These are phyloP conservation scores for Xenosphaeropsis pyriputrescens DNA, from an alignment of 2,329 filamentous ascomycete genomes.

Conservation along the genomic window DNA sequence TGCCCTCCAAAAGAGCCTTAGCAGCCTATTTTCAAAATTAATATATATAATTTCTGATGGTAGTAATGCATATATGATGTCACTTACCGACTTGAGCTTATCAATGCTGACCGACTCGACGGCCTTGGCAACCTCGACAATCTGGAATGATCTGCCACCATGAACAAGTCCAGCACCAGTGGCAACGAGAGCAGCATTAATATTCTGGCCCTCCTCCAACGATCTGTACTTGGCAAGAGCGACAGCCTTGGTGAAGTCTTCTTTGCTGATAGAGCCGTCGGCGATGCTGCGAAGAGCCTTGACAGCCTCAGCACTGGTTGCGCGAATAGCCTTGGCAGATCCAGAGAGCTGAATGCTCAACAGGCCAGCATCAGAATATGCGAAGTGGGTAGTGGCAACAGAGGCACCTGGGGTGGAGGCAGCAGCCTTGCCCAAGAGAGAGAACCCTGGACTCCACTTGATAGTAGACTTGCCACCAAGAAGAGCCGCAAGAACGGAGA, in stretches of 20 bases:
- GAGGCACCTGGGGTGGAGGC: constrained; percentile 49
- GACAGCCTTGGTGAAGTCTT: constrained; percentile 83
- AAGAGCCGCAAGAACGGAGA: constrained; percentile 73
- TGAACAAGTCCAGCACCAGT: constrained; percentile 76
- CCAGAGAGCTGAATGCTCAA: constrained; percentile 73
- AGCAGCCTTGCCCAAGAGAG: constrained; percentile 69
- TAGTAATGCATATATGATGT: background rate
- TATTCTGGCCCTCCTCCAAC: constrained; percentile 67
- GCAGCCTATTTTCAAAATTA: constrained; percentile 47
- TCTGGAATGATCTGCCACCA: constrained; percentile 69
- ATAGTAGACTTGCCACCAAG: constrained; percentile 83
- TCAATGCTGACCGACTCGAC: constrained; percentile 73
- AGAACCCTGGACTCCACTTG: constrained; percentile 94
- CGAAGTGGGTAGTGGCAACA: constrained; percentile 60
- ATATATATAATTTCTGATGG: constrained; percentile 10
- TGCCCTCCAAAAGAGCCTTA: constrained; percentile 75
- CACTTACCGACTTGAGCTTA: constrained; percentile 70
- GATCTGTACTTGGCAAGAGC: constrained; percentile 89
- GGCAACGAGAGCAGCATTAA: constrained; percentile 62
- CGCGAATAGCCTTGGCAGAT: constrained; percentile 54
- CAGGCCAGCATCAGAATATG: constrained; percentile 91
- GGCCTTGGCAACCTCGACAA: constrained; percentile 63
- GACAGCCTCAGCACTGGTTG: constrained; percentile 62
- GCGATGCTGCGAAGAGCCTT: constrained; percentile 73
- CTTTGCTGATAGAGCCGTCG: constrained; percentile 59